These are phyloP conservation scores for Colletotrichum melonis DNA, from an alignment of 2,329 filamentous ascomycete genomes.

Conservation along the genomic window DNA sequence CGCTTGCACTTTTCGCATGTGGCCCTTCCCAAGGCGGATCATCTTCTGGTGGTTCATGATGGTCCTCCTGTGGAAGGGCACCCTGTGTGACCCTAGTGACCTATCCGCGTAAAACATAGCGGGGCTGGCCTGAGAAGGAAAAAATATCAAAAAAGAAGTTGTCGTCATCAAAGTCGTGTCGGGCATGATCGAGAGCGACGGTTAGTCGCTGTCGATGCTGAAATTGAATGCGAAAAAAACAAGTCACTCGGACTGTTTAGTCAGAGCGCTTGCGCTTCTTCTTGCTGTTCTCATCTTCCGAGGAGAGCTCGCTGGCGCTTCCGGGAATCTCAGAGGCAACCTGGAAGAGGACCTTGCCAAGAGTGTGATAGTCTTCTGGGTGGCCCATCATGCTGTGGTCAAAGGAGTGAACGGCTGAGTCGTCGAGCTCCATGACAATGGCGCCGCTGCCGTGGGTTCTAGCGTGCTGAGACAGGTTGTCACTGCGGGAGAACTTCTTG, in stretches of 20 bases:
- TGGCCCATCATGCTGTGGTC: slow-evolving; percentile 54
- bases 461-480: slow-evolving; percentile 96
- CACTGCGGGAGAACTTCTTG: slow-evolving; percentile 98
- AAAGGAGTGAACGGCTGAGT: slow-evolving; percentile 65
- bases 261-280: slow-evolving; percentile 86
- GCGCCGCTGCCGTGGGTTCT: slow-evolving; percentile 92
- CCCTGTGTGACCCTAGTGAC: slow-evolving; percentile 42
- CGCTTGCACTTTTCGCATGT: slow-evolving; percentile 53
- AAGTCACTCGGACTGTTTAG: slow-evolving; percentile 48
- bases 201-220: slow-evolving; percentile 27
- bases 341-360: slow-evolving; percentile 85
- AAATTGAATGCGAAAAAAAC: slow-evolving; percentile 33
- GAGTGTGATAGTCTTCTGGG: slow-evolving; percentile 71
- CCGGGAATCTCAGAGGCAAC: slow-evolving; percentile 79
- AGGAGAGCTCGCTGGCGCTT: slow-evolving; percentile 69
- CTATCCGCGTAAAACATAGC: slow-evolving; percentile 42
- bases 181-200: slow-evolving; percentile 42
- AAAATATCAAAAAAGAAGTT: slow-evolving; percentile 28
- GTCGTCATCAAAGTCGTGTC: slow-evolving; percentile 44
- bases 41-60: slow-evolving; percentile 36
- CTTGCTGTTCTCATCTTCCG: slow-evolving; percentile 63
- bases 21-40: slow-evolving; percentile 47
- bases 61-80: slow-evolving; percentile 11
- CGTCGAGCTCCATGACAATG: slow-evolving; percentile 90
- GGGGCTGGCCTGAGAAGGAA: slow-evolving; percentile 33